A percentile compares a stretch with the other conserved stretches of the same genome.
phyloP scores from a whole-genome alignment of 2,329 filamentous ascomycete genomes.

The Colletotrichum higginsianum region DNA sequence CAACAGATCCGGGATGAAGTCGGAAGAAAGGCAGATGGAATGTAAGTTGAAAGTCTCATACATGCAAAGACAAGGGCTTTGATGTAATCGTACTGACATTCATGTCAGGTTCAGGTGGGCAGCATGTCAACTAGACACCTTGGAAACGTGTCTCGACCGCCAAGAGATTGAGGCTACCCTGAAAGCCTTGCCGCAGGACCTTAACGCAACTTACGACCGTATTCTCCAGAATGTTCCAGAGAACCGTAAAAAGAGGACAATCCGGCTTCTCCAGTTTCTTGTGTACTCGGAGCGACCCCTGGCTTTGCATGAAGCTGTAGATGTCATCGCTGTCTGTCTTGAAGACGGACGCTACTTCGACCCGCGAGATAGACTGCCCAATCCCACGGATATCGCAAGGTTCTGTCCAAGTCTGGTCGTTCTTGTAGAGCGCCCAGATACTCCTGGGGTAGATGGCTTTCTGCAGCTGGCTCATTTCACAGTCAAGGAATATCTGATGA shows the following conservation, averaged over 20 bases:
- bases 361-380: slow-evolving; percentile 24
- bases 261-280: slow-evolving; percentile 47
- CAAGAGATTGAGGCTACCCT: neutral
- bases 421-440: slow-evolving; percentile 15
- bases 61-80: neutral
- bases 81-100: neutral
- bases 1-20: slow-evolving; percentile 8
- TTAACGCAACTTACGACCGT: neutral
- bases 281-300: slow-evolving; percentile 42
- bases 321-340: slow-evolving; percentile 45
- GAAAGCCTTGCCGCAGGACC: neutral
- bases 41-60: neutral
- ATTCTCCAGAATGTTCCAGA: slow-evolving; percentile 36
- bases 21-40: neutral
- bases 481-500: slow-evolving; percentile 46
- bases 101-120: slow-evolving; percentile 9
- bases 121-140: slow-evolving; percentile 1
- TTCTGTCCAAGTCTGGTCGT: slow-evolving; percentile 44
- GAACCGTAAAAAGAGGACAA: slow-evolving; percentile 33
- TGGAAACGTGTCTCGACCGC: neutral
- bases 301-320: slow-evolving; percentile 41
- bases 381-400: neutral
- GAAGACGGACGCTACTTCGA: slow-evolving; percentile 41
- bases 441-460: neutral
- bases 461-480: slow-evolving; percentile 48